Evolutionary conservation across 495 filamentous ascomycete species (phyloP), one percentile per base, ranked within the genome.

Genomic region (Diplogelasinospora grovesii): DNA sequence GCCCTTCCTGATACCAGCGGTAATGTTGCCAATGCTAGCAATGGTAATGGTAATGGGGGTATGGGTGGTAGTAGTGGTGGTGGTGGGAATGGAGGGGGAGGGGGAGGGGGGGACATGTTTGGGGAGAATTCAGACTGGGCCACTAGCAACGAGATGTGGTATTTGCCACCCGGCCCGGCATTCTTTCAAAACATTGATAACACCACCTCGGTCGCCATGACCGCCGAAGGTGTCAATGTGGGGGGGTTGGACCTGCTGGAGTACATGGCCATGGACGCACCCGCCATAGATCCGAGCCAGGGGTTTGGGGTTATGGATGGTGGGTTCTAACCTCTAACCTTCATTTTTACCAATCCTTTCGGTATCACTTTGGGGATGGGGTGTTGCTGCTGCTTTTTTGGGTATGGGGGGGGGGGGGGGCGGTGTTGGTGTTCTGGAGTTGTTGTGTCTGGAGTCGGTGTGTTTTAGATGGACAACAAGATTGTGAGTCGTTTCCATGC

Each of bases 191-290:
- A 69, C 46, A 57, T 74, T 27, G 71, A 71, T 46, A 69, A 69
- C 39, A 54, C 57, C 15, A 59, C 49, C 58, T 24, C 13, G 4
- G 72, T 76, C 18, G 71, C 71, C 24, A 75, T 76, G 69, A 76
- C 71, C 22, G 71, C 74, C 5, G 73, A 78, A 54, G 74, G 74
- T 23, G 74, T 78, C 22, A 78, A 72, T 45, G 66, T 76, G 0
- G 71, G 69, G 25, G 74, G 74, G 3, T 51, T 78, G 7, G 74
- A 78, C 39, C 36, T 78, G 49, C 62, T 78, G 5, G 74, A 78
- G 44, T 78, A 68, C 42, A 75, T 78, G 71, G 69, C 68, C 0
- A 68, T 75, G 63, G 74, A 74, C 22, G 63, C n/a, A n/a, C n/a
- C n/a, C n/a, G n/a, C 61, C 14, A 61, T 62, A 22, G 52, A 56